Percentiles rank a stretch among this genome's conserved stretches.
These are phyloP conservation scores for Hirschfeldia incana DNA, from an alignment of 345 rosid genomes.

Conservation along the genomic window DNA sequence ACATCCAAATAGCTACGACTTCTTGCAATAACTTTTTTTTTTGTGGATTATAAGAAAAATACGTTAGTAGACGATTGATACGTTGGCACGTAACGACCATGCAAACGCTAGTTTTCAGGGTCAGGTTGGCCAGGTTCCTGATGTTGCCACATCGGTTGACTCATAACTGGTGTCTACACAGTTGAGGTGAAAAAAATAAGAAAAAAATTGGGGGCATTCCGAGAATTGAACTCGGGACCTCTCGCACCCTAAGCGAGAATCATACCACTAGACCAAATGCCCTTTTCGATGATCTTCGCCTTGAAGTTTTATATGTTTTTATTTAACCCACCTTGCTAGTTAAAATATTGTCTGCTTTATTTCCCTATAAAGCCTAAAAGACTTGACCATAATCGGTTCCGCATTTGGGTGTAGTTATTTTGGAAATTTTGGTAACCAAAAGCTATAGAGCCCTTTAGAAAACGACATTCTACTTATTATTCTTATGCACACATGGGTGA, in stretches of 20 bases:
- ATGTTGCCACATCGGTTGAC: slow-evolving; percentile 74
- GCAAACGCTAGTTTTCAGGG: slow-evolving; percentile 31
- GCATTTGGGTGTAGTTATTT: no score
- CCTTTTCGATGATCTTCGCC: slow-evolving; percentile 7
- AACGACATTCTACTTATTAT: neutral
- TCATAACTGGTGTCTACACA: no score
- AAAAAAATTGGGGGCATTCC: neutral
- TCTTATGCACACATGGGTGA: neutral
- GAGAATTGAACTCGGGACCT: slow-evolving; percentile 74
- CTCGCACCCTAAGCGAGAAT: slow-evolving; percentile 94
- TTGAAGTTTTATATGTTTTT: no score
- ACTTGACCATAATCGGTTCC: neutral
- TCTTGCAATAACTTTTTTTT: no score
- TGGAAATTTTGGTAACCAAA: neutral
- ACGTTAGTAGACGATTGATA: no score
- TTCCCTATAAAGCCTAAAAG: neutral
- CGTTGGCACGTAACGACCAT: no score
- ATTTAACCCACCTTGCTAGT: neutral
- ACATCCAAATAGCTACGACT: no score
- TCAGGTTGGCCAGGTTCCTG: slow-evolving; percentile 74
- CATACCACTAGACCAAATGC: slow-evolving; percentile 93
- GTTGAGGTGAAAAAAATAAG: no score
- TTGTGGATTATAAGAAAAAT: no score
- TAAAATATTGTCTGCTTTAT: neutral
- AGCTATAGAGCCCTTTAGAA: neutral